Evolutionary conservation across 2,329 filamentous ascomycete species (phyloP).

Genomic region (Xylariomycetidae sp.): DNA sequence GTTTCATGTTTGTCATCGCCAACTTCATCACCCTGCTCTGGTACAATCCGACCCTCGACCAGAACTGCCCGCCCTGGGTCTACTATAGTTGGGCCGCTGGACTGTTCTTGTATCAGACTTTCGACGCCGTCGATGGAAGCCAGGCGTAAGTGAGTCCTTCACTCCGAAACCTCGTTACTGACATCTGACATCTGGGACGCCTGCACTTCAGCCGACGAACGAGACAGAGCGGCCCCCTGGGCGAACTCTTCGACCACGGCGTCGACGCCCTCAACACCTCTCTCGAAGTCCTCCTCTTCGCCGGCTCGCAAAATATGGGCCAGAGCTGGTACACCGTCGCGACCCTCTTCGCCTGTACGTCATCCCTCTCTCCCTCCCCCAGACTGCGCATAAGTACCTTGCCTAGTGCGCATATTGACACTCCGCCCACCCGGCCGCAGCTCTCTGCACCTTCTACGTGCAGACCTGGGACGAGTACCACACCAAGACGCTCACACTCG

Average conservation of each 20-base stretch:
- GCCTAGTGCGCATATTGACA: no score
- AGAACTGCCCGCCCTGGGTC: conserved; percentile 91
- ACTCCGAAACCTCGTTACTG: conserved; percentile 1
- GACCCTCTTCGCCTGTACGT: conserved; percentile 74
- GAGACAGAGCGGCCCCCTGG: conserved; percentile 84
- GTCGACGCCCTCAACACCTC: conserved; percentile 95
- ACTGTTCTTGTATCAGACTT: conserved; percentile 94
- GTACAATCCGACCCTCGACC: conserved; percentile 92
- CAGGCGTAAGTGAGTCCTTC: conserved; percentile 65
- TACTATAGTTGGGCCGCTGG: conserved; percentile 89
- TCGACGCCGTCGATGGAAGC: conserved; percentile 91
- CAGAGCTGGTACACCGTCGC: conserved; percentile 87
- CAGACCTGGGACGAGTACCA: conserved; percentile 99
- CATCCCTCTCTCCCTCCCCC: background rate
- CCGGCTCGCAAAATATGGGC: conserved; percentile 86
- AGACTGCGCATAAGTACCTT: no score
- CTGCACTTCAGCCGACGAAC: conserved; percentile 64
- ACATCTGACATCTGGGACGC: conserved; percentile 8
- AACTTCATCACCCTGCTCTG: conserved; percentile 91
- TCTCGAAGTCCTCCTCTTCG: conserved; percentile 90
- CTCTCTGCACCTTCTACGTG: conserved; percentile 92
- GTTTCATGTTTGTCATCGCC: conserved; percentile 82
- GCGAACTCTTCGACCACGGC: conserved; percentile 95
- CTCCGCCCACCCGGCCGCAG: no score
- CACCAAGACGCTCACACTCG: conserved; percentile 90